These are phyloP conservation scores for Populus alba DNA, from an alignment of 345 rosid species.

Conservation along the genomic window DNA sequence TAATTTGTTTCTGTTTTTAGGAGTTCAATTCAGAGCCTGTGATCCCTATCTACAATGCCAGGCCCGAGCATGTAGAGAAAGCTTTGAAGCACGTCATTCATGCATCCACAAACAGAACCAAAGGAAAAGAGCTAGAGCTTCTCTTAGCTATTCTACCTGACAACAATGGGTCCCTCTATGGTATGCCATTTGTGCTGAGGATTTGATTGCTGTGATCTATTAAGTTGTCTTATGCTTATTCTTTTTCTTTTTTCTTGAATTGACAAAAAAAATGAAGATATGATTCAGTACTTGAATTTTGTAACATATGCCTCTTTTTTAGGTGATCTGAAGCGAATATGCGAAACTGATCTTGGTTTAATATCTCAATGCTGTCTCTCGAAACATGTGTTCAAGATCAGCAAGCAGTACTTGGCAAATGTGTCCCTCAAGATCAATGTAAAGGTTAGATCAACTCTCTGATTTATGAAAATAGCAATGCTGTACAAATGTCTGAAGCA, in stretches of 20 bases:
- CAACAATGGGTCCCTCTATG: slow-evolving; percentile 93
- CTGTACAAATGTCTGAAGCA: not conserved
- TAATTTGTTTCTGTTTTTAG: slow-evolving; percentile 31
- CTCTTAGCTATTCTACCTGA: slow-evolving; percentile 87
- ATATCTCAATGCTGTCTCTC: slow-evolving; percentile 97
- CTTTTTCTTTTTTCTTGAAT: not conserved
- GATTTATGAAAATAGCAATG: not conserved
- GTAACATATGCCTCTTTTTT: slow-evolving; percentile 12
- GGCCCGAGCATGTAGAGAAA: slow-evolving; percentile 97
- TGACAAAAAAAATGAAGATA: not conserved
- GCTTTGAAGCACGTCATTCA: slow-evolving; percentile 89
- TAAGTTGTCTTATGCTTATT: not conserved
- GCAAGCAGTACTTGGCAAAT: slow-evolving; percentile 95
- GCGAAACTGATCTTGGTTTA: slow-evolving; percentile 96
- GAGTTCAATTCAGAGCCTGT: slow-evolving; percentile 93
- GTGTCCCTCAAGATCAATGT: slow-evolving; percentile 95
- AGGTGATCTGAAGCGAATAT: slow-evolving; percentile 97
- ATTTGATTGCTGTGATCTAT: not conserved
- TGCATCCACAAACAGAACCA: slow-evolving; percentile 73
- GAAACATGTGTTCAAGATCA: slow-evolving; percentile 94
- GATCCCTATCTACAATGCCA: slow-evolving; percentile 78
- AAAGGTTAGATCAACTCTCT: slow-evolving; percentile 53
- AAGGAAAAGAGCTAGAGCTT: slow-evolving; percentile 97
- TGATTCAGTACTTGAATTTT: not conserved
- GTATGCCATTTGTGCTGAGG: slow-evolving; percentile 33